Conservation (phyloP, 257 asterid genomes). For the Perilla frutescens region DNA sequence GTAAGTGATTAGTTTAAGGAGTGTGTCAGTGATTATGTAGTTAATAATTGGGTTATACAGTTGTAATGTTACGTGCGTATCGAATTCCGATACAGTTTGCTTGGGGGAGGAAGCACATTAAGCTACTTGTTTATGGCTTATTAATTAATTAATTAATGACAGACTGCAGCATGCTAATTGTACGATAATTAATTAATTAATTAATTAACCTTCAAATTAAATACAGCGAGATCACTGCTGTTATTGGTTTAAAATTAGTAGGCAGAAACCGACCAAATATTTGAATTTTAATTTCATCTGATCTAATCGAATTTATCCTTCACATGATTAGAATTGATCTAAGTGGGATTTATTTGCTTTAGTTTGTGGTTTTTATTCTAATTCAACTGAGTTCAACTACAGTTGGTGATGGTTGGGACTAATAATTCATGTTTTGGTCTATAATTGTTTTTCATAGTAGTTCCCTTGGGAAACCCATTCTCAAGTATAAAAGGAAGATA, state of each 20-base stretch:
- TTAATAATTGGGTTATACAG: slow-evolving; percentile 33
- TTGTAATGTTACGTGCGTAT: slow-evolving; percentile 40
- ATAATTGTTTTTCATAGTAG: background rate
- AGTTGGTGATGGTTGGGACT: background rate
- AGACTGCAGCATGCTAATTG: slow-evolving; percentile 42
- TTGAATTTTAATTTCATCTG: background rate
- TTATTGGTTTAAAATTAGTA: background rate
- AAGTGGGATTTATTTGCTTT: background rate
- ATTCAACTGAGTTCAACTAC: background rate
- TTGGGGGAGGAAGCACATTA: slow-evolving; percentile 31
- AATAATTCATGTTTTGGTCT: background rate
- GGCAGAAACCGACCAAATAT: slow-evolving; percentile 13
- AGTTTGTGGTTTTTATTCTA: background rate
- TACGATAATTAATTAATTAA: slow-evolving; percentile 12
- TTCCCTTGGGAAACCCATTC: too few species aligned
- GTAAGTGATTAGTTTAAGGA: background rate
- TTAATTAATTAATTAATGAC: slow-evolving; percentile 37
- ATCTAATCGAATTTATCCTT: background rate
- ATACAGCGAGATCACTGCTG: slow-evolving; percentile 33
- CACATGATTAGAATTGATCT: background rate
- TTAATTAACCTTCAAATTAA: slow-evolving; percentile 10
- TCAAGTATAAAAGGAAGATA: too few species aligned
- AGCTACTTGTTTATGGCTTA: slow-evolving; percentile 33
- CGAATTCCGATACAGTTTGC: slow-evolving; percentile 43
- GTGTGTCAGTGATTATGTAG: slow-evolving; percentile 33